Evolutionary conservation across 495 filamentous ascomycete species (phyloP).

Genomic region (Hyaloscypha finlandica): DNA sequence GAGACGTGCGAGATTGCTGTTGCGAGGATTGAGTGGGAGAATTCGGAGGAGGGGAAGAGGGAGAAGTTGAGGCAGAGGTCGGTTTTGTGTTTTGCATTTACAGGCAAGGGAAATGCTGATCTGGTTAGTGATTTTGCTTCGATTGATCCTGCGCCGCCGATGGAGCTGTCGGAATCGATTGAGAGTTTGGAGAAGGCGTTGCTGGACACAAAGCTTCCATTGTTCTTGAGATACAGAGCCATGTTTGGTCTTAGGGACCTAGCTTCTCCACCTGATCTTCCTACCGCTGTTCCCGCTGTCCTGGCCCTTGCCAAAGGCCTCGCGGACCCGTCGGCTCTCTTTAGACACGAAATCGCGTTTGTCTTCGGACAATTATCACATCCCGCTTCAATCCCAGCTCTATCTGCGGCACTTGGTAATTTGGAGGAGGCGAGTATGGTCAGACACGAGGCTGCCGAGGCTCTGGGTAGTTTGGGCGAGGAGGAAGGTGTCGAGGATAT

Average conservation of each 20-base stretch:
- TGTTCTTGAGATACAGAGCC: constrained; percentile 93
- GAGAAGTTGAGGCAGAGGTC: constrained; percentile 83
- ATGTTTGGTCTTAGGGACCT: constrained; percentile 98
- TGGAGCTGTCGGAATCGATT: constrained; percentile 60
- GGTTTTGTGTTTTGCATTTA: constrained; percentile 6
- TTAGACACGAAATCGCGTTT: constrained; percentile 97
- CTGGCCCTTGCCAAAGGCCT: constrained; percentile 85
- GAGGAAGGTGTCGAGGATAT: constrained; percentile 90
- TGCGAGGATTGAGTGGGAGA: constrained; percentile 91
- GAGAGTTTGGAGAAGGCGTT: constrained; percentile 73
- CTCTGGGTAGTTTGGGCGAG: constrained; percentile 92
- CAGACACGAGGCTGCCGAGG: constrained; percentile 95
- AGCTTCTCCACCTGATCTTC: constrained; percentile 85
- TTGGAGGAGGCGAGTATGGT: constrained; percentile 90
- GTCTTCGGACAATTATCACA: constrained; percentile 96
- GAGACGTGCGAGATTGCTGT: constrained; percentile 98
- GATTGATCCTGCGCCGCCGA: constrained; percentile 92
- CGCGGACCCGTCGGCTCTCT: constrained; percentile 84
- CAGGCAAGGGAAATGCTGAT: constrained; percentile 7
- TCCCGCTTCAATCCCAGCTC: constrained; percentile 90
- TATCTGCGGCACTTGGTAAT: constrained; percentile 77
- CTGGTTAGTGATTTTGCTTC: constrained; percentile 81
- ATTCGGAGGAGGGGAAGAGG: constrained; percentile 64
- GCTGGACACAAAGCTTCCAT: constrained; percentile 72
- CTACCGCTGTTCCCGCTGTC: constrained; percentile 82